These are phyloP conservation scores for Alternaria sp. DNA, from an alignment of 2,329 filamentous ascomycete species.

Conservation along the genomic window DNA sequence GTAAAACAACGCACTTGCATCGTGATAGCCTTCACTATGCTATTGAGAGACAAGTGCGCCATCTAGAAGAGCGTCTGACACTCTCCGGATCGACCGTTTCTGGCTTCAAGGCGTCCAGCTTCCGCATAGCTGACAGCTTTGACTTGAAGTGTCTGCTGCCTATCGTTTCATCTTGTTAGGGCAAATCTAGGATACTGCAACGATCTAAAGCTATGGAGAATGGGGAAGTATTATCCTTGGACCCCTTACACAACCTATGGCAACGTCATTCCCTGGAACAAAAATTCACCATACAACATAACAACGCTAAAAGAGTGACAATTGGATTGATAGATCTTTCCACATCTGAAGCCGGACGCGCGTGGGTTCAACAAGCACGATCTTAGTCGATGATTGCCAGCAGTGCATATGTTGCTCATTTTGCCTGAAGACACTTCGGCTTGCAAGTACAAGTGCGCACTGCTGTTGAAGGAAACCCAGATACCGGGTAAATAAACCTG, in stretches of 20 bases:
- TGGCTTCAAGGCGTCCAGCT: not conserved
- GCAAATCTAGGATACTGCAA: not conserved
- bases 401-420: not conserved
- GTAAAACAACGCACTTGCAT: not conserved
- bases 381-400: not conserved
- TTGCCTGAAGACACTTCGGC: not conserved
- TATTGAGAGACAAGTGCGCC: not conserved
- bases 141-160: not conserved
- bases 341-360: not conserved
- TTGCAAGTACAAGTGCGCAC: not conserved
- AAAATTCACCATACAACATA: not conserved
- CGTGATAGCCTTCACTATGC: not conserved
- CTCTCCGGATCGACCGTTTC: not conserved
- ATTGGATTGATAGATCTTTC: not conserved
- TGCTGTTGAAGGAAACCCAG: not conserved
- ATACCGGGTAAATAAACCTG: slow-evolving; percentile 11
- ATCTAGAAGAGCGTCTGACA: not conserved
- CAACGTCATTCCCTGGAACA: not conserved
- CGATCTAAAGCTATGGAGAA: not conserved
- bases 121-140: not conserved
- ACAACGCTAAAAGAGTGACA: not conserved
- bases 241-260: not conserved
- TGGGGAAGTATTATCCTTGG: not conserved
- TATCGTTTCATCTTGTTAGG: slow-evolving; percentile 3
- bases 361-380: not conserved